phyloP scores from a whole-genome alignment of 1,284 basidiomycete species.

The Leccinum fallax region DNA sequence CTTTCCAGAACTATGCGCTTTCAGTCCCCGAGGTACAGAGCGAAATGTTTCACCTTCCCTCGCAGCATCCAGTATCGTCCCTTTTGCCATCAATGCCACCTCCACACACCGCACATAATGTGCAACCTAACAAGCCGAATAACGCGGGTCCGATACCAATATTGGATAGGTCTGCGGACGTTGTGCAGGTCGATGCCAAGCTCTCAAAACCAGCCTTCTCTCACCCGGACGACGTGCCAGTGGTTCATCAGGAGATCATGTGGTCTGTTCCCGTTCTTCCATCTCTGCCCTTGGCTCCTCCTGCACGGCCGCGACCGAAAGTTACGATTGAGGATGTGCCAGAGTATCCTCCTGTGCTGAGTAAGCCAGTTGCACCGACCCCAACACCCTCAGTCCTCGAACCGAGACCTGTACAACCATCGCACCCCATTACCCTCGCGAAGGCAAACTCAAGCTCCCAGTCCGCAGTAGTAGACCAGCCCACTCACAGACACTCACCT shows the following conservation, averaged over 20 bases:
- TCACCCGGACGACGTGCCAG: conserved; percentile 10
- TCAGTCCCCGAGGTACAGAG: conserved; percentile 22
- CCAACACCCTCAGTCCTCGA: conserved; percentile 5
- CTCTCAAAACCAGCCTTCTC: conserved; percentile 2
- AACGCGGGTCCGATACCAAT: background rate
- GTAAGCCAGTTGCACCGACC: conserved; percentile 13
- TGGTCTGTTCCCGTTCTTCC: conserved; percentile 9
- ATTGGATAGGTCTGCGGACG: background rate
- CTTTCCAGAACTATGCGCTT: conserved; percentile 1
- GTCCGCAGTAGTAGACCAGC: conserved; percentile 11
- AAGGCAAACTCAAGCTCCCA: conserved; percentile 11
- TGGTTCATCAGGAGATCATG: conserved; percentile 16
- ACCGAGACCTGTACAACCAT: conserved; percentile 12
- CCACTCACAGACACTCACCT: conserved; percentile 23
- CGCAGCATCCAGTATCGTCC: conserved; percentile 3
- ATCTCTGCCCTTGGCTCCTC: conserved; percentile 10
- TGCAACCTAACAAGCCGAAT: conserved; percentile 12
- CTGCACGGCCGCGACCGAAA: conserved; percentile 25
- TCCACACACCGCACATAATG: conserved; percentile 5
- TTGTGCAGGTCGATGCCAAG: conserved; percentile 11
- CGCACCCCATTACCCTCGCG: conserved; percentile 10
- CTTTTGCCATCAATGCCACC: conserved; percentile 3
- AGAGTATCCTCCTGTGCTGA: conserved; percentile 23
- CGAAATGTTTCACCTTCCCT: conserved; percentile 31
- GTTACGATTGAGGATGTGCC: conserved; percentile 35